Evolutionary conservation across 345 rosid species (phyloP).

Genomic region (Aquilaria sinensis): DNA sequence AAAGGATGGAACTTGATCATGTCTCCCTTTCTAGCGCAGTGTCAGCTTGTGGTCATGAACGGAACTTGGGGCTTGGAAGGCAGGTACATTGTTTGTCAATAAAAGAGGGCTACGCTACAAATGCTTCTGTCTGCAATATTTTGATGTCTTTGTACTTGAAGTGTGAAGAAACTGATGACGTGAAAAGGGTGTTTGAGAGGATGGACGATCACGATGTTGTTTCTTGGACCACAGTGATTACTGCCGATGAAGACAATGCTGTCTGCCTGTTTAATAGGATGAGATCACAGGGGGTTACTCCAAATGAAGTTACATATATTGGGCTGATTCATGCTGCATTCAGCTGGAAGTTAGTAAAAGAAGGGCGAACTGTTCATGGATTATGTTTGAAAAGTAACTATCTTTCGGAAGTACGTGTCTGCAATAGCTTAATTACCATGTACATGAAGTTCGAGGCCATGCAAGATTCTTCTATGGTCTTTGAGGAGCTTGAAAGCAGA

Average conservation of each 20-base stretch:
- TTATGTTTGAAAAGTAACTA: slow-evolving; percentile 49
- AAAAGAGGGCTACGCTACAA: slow-evolving; percentile 57
- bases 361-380: slow-evolving; percentile 62
- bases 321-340: slow-evolving; percentile 56
- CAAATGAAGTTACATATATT: slow-evolving; percentile 76
- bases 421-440: slow-evolving; percentile 79
- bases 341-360: slow-evolving; percentile 28
- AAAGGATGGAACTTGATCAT: slow-evolving; percentile 69
- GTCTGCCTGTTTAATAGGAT: slow-evolving; percentile 50
- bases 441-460: slow-evolving; percentile 64
- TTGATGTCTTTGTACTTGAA: slow-evolving; percentile 71
- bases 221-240: slow-evolving; percentile 86
- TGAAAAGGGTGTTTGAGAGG: slow-evolving; percentile 41
- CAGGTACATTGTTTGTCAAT: slow-evolving; percentile 73
- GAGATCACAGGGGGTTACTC: slow-evolving; percentile 62
- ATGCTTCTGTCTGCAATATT: slow-evolving; percentile 58
- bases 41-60: slow-evolving; percentile 70
- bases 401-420: slow-evolving; percentile 42
- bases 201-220: slow-evolving; percentile 68
- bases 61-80: slow-evolving; percentile 52
- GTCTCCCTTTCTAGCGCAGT: slow-evolving; percentile 73
- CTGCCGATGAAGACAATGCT: slow-evolving; percentile 46
- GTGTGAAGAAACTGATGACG: slow-evolving; percentile 51
- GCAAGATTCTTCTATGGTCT: slow-evolving; percentile 47
- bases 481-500: slow-evolving; percentile 43